Conservation (phyloP, 371 early-diverging fungal species). For the Rhizopus sp. region DNA sequence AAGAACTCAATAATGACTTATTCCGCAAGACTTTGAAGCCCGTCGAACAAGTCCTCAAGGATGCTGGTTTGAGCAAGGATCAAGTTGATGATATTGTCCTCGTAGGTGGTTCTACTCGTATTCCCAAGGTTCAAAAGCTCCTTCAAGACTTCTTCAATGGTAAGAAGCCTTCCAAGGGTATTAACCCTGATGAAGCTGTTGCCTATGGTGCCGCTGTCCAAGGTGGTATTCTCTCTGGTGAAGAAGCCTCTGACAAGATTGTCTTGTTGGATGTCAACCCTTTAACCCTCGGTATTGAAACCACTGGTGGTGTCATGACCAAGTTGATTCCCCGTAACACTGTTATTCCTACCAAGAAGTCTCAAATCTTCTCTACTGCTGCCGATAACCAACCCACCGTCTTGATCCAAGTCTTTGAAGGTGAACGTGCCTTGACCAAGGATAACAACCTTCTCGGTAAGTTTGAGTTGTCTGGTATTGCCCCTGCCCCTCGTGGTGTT, state of each 20-base stretch:
- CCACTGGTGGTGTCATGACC: conserved; percentile 96
- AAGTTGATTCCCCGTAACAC: conserved; percentile 96
- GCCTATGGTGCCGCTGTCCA: conserved; percentile 99
- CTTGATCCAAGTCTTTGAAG: conserved; percentile 97
- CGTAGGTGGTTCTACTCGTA: conserved; percentile 99
- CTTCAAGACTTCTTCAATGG: conserved; percentile 93
- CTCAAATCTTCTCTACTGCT: conserved; percentile 98
- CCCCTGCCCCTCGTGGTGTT: conserved; percentile 89
- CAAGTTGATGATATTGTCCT: conserved; percentile 98
- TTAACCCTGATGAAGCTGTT: conserved; percentile 99
- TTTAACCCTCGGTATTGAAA: conserved; percentile 97
- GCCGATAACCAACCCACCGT: conserved; percentile 98
- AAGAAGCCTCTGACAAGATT: conserved; percentile 76
- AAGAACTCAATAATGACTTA: conserved; percentile 86
- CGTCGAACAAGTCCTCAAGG: conserved; percentile 96
- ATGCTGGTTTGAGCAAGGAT: conserved; percentile 86
- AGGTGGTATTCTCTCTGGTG: conserved; percentile 97
- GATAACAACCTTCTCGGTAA: conserved; percentile 98
- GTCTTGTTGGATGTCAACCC: conserved; percentile 98
- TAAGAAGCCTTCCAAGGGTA: conserved; percentile 91
- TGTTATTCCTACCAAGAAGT: conserved; percentile 98
- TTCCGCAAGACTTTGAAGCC: conserved; percentile 96
- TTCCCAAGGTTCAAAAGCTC: conserved; percentile 96
- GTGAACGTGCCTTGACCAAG: conserved; percentile 95
- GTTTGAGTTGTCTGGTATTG: conserved; percentile 88